Conservation (phyloP, 2,329 filamentous ascomycete species). For the Trichothecium sympodiale region DNA sequence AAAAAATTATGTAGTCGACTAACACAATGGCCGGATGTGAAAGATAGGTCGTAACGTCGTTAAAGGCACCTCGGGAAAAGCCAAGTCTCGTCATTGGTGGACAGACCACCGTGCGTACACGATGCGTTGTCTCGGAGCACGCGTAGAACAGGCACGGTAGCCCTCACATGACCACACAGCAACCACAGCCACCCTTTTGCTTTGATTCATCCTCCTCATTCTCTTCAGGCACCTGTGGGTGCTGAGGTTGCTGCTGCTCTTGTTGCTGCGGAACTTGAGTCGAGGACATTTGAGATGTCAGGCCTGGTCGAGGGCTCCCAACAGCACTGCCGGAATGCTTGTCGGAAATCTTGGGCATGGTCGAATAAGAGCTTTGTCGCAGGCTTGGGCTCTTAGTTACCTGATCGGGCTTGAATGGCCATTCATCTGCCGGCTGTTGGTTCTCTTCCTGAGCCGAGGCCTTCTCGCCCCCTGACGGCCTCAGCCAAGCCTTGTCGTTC, state of each 20-base stretch:
- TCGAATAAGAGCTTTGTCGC: conserved; percentile 42
- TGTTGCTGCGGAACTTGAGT: conserved; percentile 4
- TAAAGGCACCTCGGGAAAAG: background rate
- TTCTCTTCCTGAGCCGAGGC: conserved; percentile 12
- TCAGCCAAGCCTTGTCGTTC: conserved; percentile 50
- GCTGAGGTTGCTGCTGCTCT: conserved; percentile 5
- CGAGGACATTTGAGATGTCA: conserved; percentile 19
- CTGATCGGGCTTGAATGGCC: conserved; percentile 43
- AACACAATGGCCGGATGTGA: conserved; percentile 19
- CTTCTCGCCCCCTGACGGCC: conserved; percentile 26
- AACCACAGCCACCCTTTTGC: conserved; percentile 33
- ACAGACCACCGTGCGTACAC: background rate
- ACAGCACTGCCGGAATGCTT: conserved; percentile 21
- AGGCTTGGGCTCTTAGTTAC: conserved; percentile 34
- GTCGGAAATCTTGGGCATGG: conserved; percentile 47
- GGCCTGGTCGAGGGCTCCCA: conserved; percentile 33
- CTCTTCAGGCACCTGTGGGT: conserved; percentile 4
- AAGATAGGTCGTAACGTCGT: conserved; percentile 19
- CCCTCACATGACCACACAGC: conserved; percentile 39
- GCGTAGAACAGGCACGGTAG: background rate
- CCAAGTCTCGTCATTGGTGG: background rate
- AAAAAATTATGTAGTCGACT: conserved; percentile 6
- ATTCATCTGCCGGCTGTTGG: conserved; percentile 30
- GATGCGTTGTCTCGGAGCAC: background rate
- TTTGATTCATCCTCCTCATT: conserved; percentile 17